Evolutionary conservation across 306 rosid genomes (phyloP).

Genomic region (Trifolium subterraneum): DNA sequence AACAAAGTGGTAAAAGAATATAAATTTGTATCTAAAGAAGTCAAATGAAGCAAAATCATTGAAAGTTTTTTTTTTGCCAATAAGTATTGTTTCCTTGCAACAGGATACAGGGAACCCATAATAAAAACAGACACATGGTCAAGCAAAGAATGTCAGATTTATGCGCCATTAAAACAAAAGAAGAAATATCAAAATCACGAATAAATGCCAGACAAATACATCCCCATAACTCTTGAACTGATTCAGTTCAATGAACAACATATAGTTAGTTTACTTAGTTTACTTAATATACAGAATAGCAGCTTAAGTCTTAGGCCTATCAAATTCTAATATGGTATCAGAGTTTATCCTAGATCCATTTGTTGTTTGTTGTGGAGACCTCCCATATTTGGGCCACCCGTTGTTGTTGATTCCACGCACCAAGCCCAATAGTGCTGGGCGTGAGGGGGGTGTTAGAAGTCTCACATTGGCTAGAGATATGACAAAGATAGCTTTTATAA

Average conservation of each 20-base stretch:
- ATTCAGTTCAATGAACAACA: constrained; percentile 13
- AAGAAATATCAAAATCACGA: constrained; percentile 19
- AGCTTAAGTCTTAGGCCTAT: too few relatives aligned
- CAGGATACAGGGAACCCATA: neutral
- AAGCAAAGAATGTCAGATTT: neutral
- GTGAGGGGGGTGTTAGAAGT: too few relatives aligned
- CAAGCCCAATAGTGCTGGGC: too few relatives aligned
- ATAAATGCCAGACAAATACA: constrained; percentile 8
- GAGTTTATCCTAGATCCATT: too few relatives aligned
- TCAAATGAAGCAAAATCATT: constrained; percentile 15
- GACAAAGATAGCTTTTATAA: too few relatives aligned
- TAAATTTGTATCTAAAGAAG: neutral
- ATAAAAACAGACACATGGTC: neutral
- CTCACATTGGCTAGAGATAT: too few relatives aligned
- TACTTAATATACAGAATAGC: too few relatives aligned
- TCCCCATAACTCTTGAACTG: neutral
- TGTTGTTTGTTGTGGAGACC: too few relatives aligned
- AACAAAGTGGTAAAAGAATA: neutral
- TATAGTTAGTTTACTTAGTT: too few relatives aligned
- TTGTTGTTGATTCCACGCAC: too few relatives aligned
- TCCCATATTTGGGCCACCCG: too few relatives aligned
- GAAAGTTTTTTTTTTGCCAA: neutral
- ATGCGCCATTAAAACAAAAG: neutral
- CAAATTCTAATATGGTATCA: too few relatives aligned
- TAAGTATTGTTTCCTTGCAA: constrained; percentile 17